phyloP scores from a whole-genome alignment of 2,329 filamentous ascomycete genomes.

The Cladobotryum mycophilum region DNA sequence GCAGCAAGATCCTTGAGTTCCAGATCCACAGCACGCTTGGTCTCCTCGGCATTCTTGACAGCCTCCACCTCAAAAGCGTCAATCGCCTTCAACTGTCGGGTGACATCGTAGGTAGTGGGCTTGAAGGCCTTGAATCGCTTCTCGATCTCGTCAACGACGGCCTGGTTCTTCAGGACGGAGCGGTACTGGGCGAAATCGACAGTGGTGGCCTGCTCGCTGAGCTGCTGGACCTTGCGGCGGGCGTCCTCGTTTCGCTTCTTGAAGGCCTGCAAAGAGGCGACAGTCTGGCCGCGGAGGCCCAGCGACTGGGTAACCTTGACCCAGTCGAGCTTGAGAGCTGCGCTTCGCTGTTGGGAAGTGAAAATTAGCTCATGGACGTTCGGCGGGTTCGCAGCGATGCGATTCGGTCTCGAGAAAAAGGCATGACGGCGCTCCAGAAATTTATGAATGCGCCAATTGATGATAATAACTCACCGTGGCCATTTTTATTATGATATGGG shows the following conservation, averaged over 20 bases:
- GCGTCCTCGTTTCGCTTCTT: constrained; percentile 99
- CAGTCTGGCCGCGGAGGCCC: constrained; percentile 92
- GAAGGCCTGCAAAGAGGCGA: constrained; percentile 85
- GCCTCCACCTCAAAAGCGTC: constrained; percentile 97
- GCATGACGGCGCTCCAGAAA: no score
- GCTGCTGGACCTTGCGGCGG: constrained; percentile 81
- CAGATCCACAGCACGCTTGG: constrained; percentile 90
- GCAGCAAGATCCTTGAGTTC: constrained; percentile 91
- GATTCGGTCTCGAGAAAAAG: background rate
- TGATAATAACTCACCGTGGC: constrained; percentile 55
- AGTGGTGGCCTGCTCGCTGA: constrained; percentile 75
- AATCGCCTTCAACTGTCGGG: constrained; percentile 93
- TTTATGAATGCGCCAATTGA: constrained; percentile 21
- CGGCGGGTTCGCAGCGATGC: constrained; percentile 9
- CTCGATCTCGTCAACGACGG: constrained; percentile 94
- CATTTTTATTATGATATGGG: constrained; percentile 53
- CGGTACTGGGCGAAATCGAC: constrained; percentile 96
- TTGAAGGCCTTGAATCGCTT: constrained; percentile 89
- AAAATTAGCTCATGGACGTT: constrained; percentile 49
- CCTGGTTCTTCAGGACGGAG: constrained; percentile 87
- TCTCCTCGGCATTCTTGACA: constrained; percentile 92
- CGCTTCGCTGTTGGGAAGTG: constrained; percentile 68
- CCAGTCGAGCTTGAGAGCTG: constrained; percentile 99
- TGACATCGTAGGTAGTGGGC: constrained; percentile 87
- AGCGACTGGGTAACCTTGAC: constrained; percentile 88